Conservation (phyloP, 2,329 filamentous ascomycete species). For the Epichloe brachyelytri region DNA sequence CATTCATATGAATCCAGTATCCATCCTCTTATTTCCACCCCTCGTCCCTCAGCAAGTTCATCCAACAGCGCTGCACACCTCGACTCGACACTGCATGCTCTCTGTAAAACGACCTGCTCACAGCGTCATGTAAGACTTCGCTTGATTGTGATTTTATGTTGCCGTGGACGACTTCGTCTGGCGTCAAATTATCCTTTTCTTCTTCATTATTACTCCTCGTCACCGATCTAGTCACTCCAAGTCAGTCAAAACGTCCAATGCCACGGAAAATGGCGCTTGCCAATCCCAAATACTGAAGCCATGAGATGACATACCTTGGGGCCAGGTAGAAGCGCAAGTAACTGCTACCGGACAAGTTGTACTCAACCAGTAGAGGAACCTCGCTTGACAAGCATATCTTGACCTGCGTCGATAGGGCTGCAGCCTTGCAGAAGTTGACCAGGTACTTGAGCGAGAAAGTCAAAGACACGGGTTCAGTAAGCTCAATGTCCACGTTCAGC, state of each 20-base stretch:
- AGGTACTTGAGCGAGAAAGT: conserved; percentile 99
- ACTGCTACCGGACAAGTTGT: conserved; percentile 65
- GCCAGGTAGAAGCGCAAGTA: conserved; percentile 96
- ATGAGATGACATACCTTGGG: conserved; percentile 56
- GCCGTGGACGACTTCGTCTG: neutral
- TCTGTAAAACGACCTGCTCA: neutral
- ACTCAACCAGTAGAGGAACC: conserved; percentile 92
- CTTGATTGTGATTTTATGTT: conserved; percentile 6
- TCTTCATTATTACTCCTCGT: conserved; percentile 21
- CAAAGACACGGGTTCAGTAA: conserved; percentile 82
- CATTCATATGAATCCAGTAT: neutral
- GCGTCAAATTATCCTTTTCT: neutral
- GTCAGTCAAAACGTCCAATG: neutral
- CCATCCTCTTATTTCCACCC: neutral
- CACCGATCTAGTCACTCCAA: conserved; percentile 20
- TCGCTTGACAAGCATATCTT: conserved; percentile 92
- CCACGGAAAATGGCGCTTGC: neutral
- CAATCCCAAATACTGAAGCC: neutral
- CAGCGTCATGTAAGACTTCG: conserved; percentile 6
- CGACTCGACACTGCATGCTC: neutral
- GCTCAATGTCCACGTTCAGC: conserved; percentile 74
- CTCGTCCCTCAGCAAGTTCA: neutral
- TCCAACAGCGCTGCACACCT: neutral
- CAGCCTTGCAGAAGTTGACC: conserved; percentile 99
- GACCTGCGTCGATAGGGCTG: conserved; percentile 66